Base-by-base conservation (phyloP, 805 yeast genomes). In the Debaryomyces prosopidis region DNA sequence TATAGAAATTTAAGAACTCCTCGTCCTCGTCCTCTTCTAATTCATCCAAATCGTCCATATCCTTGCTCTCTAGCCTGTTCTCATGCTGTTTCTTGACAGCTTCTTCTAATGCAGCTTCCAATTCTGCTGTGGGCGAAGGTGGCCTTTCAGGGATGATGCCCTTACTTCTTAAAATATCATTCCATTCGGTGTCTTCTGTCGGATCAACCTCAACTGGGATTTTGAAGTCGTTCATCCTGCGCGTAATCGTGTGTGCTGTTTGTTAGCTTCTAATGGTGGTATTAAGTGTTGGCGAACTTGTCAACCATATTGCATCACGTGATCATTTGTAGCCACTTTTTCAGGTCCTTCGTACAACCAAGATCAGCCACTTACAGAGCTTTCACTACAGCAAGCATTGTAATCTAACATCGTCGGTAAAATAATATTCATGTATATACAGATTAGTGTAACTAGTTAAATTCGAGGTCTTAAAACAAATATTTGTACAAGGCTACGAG, bases 121-220 rank as follows among this genome's bases (percentile, higher is more conserved):
- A 62, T 64, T 89, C 86, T 36, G 79, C 88, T 0, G 96, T 82
- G 8, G 96, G 96, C 16, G 95, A 88, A 18, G 91, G 90, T 20
- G 95, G 89, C 56, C 86, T 84, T 59, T 87, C 90, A 1, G 99
- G 99, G 40, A 94, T 89, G 44, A 94, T 82, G 18, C 98, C 98
- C 50, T 91, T 88, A 3, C 81, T 79, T 52, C 99, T 75, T 37
- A 94, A 75, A 53, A 94, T 90, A 65, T 94, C 99, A 62, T 94
- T 94, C 99, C 99, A 94, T 65, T 94, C 99, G 0, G 99, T 94
- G 63, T 94, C 99, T 66, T 94, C 99, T 50, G 80, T 81, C 30
- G 96, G 97, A 66, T 94, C 91, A 44, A 91, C 96, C 66, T 90
- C 89, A 40, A 90, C 90, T 53, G 84, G 89, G 44, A 86, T 75